phyloP scores from a whole-genome alignment of 2,329 filamentous ascomycete species.

The Camptophora hylomeconis region DNA sequence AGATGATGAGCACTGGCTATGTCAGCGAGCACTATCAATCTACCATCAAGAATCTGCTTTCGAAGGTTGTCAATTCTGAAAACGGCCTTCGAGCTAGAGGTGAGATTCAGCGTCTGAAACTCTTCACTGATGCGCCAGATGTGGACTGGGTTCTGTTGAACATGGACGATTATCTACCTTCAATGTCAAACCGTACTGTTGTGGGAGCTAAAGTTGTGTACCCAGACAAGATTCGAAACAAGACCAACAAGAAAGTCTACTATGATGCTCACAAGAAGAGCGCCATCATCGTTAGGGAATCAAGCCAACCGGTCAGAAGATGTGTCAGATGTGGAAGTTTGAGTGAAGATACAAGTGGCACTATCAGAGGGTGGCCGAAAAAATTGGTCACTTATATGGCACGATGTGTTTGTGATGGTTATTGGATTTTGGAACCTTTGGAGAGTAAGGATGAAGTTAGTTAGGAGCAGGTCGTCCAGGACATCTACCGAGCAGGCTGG shows the following conservation, averaged over 20 bases:
- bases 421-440: constrained; percentile 14
- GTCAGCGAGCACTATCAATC: constrained; percentile 19
- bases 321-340: constrained; percentile 17
- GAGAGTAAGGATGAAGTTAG: too few relatives aligned
- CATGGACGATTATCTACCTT: constrained; percentile 60
- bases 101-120: constrained; percentile 49
- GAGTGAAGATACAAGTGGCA: constrained; percentile 14
- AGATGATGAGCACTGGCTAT: constrained; percentile 16
- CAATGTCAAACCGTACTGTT: too few relatives aligned
- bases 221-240: too few relatives aligned
- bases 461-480: too few relatives aligned
- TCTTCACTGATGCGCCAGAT: constrained; percentile 31
- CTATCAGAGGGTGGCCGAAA: constrained; percentile 11
- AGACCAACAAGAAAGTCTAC: too few relatives aligned
- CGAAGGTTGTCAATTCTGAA: constrained; percentile 52
- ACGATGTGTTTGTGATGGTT: constrained; percentile 18
- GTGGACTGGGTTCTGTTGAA: constrained; percentile 22
- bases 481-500: not conserved
- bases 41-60: constrained; percentile 51
- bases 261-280: constrained; percentile 16
- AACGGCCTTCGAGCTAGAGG: constrained; percentile 48
- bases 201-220: constrained; percentile 7
- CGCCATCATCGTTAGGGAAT: too few relatives aligned
- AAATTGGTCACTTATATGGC: constrained; percentile 9
- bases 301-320: constrained; percentile 12